phyloP scores from a whole-genome alignment of 805 yeast genomes.

The Yarrowia sp. region DNA sequence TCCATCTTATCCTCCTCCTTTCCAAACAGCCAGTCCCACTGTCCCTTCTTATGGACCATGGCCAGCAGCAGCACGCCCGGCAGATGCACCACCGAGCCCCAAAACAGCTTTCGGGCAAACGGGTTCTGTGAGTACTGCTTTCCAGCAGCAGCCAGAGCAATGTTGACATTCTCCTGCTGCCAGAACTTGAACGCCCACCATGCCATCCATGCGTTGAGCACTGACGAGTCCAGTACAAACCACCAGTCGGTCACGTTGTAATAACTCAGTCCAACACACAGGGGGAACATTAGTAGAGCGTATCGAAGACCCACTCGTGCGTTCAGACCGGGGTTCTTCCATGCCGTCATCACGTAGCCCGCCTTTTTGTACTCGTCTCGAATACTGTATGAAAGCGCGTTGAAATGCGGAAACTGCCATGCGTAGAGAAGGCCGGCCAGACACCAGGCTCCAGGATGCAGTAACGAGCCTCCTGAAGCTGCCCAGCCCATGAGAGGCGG shows the following conservation, averaged over 20 bases:
- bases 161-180: slow-evolving; percentile 63
- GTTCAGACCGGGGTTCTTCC: slow-evolving; percentile 84
- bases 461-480: slow-evolving; percentile 54
- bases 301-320: slow-evolving; percentile 92
- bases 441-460: slow-evolving; percentile 94
- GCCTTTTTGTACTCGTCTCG: slow-evolving; percentile 86
- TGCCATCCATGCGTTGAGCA: slow-evolving; percentile 83
- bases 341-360: slow-evolving; percentile 97
- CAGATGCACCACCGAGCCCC: slow-evolving; percentile 92
- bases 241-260: slow-evolving; percentile 78
- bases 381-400: slow-evolving; percentile 82
- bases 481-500: slow-evolving; percentile 99
- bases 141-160: slow-evolving; percentile 27
- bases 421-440: slow-evolving; percentile 86
- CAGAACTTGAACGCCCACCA: slow-evolving; percentile 79
- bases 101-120: slow-evolving; percentile 81
- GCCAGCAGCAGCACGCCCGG: slow-evolving; percentile 89
- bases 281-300: slow-evolving; percentile 88
- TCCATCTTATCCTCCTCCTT: not conserved
- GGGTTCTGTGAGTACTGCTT: slow-evolving; percentile 39
- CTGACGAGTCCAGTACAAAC: slow-evolving; percentile 75
- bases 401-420: slow-evolving; percentile 99
- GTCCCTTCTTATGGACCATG: slow-evolving; percentile 91
- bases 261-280: slow-evolving; percentile 79
- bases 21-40: slow-evolving; percentile 74